These are phyloP conservation scores for Neopestalotiopsis sp. DNA, from an alignment of 2,329 filamentous ascomycete genomes.

Conservation along the genomic window DNA sequence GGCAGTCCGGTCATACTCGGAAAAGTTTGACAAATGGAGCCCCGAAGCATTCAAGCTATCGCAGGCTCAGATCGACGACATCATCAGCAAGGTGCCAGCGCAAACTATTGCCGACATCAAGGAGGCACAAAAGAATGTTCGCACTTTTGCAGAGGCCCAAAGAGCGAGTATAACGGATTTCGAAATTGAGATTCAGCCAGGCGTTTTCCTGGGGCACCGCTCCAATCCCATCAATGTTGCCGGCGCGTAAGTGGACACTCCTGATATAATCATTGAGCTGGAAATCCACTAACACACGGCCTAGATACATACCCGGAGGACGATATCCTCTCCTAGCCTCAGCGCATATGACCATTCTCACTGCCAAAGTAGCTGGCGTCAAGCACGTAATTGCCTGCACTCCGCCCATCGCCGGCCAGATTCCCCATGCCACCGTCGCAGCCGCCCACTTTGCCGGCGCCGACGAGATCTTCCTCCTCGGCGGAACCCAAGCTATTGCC, in stretches of 20 bases:
- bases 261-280: not conserved
- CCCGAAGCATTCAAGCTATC: slow-evolving; percentile 55
- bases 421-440: slow-evolving; percentile 55
- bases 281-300: not conserved
- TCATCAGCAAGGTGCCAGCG: slow-evolving; percentile 48
- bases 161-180: slow-evolving; percentile 52
- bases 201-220: slow-evolving; percentile 56
- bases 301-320: slow-evolving; percentile 55
- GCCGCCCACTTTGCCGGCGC: slow-evolving; percentile 56
- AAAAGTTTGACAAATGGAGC: slow-evolving; percentile 61
- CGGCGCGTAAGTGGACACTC: slow-evolving; percentile 41
- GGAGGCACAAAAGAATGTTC: slow-evolving; percentile 54
- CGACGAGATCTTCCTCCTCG: slow-evolving; percentile 56
- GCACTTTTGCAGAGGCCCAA: slow-evolving; percentile 54
- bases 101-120: slow-evolving; percentile 48
- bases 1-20: slow-evolving; percentile 54
- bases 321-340: slow-evolving; percentile 59
- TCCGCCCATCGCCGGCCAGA: slow-evolving; percentile 53
- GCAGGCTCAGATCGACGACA: slow-evolving; percentile 46
- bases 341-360: slow-evolving; percentile 61
- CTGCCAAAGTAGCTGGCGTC: slow-evolving; percentile 59
- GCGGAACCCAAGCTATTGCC: slow-evolving; percentile 57
- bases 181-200: slow-evolving; percentile 55
- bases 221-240: slow-evolving; percentile 53
- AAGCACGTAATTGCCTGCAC: slow-evolving; percentile 56